Percentiles rank a stretch among this genome's conserved stretches.
Conservation (phyloP, 805 yeast genomes). For the Metschnikowia bowlesiae region DNA sequence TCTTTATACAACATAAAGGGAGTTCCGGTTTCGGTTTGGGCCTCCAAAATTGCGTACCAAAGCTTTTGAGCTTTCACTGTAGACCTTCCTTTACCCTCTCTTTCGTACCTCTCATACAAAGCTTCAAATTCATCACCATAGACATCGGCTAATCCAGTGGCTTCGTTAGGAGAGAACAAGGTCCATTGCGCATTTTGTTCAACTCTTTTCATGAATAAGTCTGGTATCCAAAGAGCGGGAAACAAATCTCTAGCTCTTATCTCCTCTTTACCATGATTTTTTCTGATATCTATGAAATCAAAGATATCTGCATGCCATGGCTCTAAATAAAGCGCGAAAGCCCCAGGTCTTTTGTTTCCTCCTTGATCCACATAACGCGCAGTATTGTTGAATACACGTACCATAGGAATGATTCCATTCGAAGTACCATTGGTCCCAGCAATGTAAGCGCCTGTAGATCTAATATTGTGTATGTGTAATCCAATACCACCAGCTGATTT, state of each 20-base stretch:
- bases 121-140: constrained; percentile 54
- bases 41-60: constrained; percentile 57
- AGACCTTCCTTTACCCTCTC: constrained; percentile 45
- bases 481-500: constrained; percentile 65
- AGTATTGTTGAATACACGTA: constrained; percentile 58
- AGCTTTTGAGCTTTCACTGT: constrained; percentile 56
- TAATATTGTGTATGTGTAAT: constrained; percentile 55
- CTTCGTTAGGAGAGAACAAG: constrained; percentile 55
- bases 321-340: constrained; percentile 56
- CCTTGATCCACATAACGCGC: constrained; percentile 65
- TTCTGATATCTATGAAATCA: constrained; percentile 55
- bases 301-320: constrained; percentile 63
- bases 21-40: constrained; percentile 63
- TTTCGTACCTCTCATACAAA: constrained; percentile 49
- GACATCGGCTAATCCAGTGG: constrained; percentile 51
- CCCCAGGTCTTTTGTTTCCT: constrained; percentile 64
- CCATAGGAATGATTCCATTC: constrained; percentile 60
- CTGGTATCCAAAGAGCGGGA: constrained; percentile 63
- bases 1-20: constrained; percentile 64
- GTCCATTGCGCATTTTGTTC: constrained; percentile 55
- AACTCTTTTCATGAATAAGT: constrained; percentile 58
- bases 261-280: constrained; percentile 63
- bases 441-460: constrained; percentile 57
- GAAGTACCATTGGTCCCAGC: constrained; percentile 63
- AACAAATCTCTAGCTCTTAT: constrained; percentile 59